Evolutionary conservation across 192 early-diverging fungal species (phyloP).

Genomic region (Coemansia sp.): DNA sequence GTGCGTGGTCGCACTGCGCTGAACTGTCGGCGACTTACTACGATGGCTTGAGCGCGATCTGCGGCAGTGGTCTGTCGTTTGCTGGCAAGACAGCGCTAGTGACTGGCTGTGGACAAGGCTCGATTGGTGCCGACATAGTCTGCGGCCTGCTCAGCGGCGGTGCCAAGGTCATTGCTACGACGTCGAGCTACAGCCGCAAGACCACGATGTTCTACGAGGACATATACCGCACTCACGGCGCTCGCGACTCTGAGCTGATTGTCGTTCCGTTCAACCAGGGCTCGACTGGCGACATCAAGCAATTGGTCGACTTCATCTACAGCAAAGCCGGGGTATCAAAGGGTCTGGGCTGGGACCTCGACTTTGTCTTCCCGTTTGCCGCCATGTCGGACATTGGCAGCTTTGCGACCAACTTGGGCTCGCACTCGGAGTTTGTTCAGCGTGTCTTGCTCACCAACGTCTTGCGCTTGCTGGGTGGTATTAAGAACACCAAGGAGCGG

Average conservation of each 20-base stretch:
- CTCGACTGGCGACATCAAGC: constrained; percentile 76
- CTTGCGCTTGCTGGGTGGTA: constrained; percentile 81
- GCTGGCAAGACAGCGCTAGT: constrained; percentile 80
- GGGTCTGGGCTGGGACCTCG: constrained; percentile 92
- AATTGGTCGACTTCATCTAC: constrained; percentile 91
- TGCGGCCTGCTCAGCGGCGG: constrained; percentile 87
- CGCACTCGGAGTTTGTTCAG: constrained; percentile 89
- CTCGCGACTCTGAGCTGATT: constrained; percentile 80
- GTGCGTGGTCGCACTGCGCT: constrained; percentile 66
- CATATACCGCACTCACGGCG: constrained; percentile 89
- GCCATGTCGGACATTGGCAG: constrained; percentile 89
- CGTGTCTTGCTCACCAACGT: constrained; percentile 95
- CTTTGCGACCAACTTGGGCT: constrained; percentile 84
- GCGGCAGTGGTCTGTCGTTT: constrained; percentile 80
- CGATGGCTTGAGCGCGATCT: constrained; percentile 70
- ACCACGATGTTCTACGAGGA: constrained; percentile 84
- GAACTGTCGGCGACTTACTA: constrained; percentile 75
- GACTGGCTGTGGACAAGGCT: constrained; percentile 88
- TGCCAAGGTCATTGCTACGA: constrained; percentile 87
- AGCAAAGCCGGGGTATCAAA: constrained; percentile 41
- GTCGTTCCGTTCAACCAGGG: constrained; percentile 96
- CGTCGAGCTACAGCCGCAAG: constrained; percentile 79
- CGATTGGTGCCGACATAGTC: constrained; percentile 88
- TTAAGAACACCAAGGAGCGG: constrained; percentile 82
- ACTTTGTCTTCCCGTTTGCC: constrained; percentile 94